Evolutionary conservation across 768 basidiomycete genomes (phyloP).

Genomic region (Kwoniella shandongensis): DNA sequence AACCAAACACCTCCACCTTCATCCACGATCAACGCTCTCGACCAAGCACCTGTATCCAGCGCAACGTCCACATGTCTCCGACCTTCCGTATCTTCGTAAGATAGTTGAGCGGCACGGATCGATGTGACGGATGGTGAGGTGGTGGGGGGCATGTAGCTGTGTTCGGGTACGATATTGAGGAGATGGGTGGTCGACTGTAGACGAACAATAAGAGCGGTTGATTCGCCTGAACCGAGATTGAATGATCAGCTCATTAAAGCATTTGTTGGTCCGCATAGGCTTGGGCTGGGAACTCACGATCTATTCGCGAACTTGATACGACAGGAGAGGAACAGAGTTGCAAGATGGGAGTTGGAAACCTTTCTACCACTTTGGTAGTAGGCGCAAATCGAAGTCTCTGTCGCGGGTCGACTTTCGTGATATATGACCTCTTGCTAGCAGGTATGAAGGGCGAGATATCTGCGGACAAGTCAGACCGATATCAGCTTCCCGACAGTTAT

Average conservation of each 20-base stretch:
- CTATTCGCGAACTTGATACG: constrained; percentile 21
- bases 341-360: constrained; percentile 34
- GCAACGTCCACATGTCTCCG: constrained; percentile 33
- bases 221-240: constrained; percentile 16
- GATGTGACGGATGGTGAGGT: constrained; percentile 7
- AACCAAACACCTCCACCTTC: constrained; percentile 42
- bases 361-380: constrained; percentile 17
- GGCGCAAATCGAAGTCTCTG: constrained; percentile 19
- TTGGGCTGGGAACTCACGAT: constrained; percentile 16
- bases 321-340: constrained; percentile 33
- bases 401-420: constrained; percentile 6
- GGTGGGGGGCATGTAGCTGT: constrained; percentile 15
- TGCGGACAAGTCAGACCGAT: too few species aligned
- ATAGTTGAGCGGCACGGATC: constrained; percentile 13
- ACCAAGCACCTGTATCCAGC: constrained; percentile 30
- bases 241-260: constrained; percentile 1
- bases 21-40: constrained; percentile 32
- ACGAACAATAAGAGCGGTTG: constrained; percentile 26
- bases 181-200: constrained; percentile 30
- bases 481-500: too few species aligned
- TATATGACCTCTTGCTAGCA: background rate
- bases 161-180: constrained; percentile 32
- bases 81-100: constrained; percentile 24
- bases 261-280: too few species aligned
- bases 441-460: constrained; percentile 28